phyloP scores from a whole-genome alignment of 2,329 filamentous ascomycete species.

The Nannizziopsis arthrosporioides region DNA sequence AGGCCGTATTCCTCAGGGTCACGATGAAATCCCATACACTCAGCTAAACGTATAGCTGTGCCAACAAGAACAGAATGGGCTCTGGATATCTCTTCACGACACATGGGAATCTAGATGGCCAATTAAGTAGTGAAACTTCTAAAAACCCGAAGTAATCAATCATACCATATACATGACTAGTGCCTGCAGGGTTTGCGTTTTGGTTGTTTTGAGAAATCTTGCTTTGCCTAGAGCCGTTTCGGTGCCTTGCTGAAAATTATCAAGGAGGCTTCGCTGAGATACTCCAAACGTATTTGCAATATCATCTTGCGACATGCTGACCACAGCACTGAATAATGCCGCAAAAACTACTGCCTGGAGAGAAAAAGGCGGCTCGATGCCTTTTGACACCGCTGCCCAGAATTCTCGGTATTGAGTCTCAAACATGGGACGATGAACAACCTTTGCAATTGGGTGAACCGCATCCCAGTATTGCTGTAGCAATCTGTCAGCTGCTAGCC shows the following conservation, averaged over 20 bases:
- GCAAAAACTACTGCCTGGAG: conserved; percentile 59
- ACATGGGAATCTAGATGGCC: conserved; percentile 53
- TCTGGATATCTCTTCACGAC: conserved; percentile 58
- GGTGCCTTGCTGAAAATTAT: conserved; percentile 53
- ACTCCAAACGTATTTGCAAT: conserved; percentile 45
- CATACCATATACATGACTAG: conserved; percentile 64
- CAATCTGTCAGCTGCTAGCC: conserved; percentile 48
- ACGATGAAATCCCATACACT: conserved; percentile 65
- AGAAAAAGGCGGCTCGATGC: conserved; percentile 51
- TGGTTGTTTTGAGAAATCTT: conserved; percentile 59
- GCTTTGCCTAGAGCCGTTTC: conserved; percentile 57
- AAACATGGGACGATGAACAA: conserved; percentile 56
- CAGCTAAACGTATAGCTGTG: conserved; percentile 59
- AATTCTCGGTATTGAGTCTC: conserved; percentile 53
- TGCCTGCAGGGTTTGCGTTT: conserved; percentile 62
- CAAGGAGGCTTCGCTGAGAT: conserved; percentile 46
- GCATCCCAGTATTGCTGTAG: conserved; percentile 55
- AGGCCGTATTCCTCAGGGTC: conserved; percentile 57
- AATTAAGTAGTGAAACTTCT: conserved; percentile 17
- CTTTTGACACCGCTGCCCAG: conserved; percentile 49
- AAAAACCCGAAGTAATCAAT: neutral
- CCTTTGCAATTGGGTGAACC: conserved; percentile 57
- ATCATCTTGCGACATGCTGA: conserved; percentile 50
- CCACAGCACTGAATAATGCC: conserved; percentile 55
- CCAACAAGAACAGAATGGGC: conserved; percentile 62